phyloP scores from a whole-genome alignment of 148 eudicot species.

The Rhododendron ferrugineum region DNA sequence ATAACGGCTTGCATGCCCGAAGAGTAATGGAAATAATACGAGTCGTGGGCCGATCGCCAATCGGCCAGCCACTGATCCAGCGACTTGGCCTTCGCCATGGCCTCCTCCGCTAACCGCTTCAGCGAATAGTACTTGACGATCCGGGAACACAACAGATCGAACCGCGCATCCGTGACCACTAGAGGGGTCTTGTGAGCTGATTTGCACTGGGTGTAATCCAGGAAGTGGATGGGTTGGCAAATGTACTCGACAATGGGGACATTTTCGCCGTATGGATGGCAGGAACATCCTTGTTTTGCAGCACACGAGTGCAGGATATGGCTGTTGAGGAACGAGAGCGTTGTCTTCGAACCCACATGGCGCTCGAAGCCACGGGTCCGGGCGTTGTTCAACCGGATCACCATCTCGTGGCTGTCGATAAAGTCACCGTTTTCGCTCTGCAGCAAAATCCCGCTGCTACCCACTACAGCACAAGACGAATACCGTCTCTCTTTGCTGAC shows the following conservation, averaged over 20 bases:
- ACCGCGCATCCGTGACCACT: conserved; percentile 58
- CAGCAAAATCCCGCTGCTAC: conserved; percentile 80
- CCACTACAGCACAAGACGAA: conserved; percentile 75
- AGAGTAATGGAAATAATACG: conserved; percentile 69
- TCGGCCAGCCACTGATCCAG: conserved; percentile 14
- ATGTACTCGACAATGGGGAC: conserved; percentile 71
- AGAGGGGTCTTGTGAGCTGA: conserved; percentile 64
- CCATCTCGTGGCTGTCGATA: conserved; percentile 70
- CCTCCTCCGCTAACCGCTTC: conserved; percentile 42
- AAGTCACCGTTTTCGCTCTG: conserved; percentile 37
- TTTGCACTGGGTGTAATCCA: conserved; percentile 63
- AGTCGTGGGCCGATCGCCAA: conserved; percentile 66
- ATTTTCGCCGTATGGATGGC: conserved; percentile 66
- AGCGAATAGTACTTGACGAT: conserved; percentile 82
- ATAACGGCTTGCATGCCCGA: conserved; percentile 89
- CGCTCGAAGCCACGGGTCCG: conserved; percentile 29
- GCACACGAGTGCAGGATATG: conserved; percentile 74
- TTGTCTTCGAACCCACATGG: conserved; percentile 66
- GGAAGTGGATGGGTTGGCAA: conserved; percentile 79
- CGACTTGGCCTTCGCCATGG: conserved; percentile 19
- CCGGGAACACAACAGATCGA: conserved; percentile 61
- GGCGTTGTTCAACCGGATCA: conserved; percentile 82
- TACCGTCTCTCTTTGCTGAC: conserved; percentile 20
- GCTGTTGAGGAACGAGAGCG: conserved; percentile 70
- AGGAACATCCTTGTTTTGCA: conserved; percentile 51